A percentile compares a stretch with the other conserved stretches of the same genome.
phyloP scores from a whole-genome alignment of 192 early-diverging fungal genomes.

The Radiomyces spectabilis region DNA sequence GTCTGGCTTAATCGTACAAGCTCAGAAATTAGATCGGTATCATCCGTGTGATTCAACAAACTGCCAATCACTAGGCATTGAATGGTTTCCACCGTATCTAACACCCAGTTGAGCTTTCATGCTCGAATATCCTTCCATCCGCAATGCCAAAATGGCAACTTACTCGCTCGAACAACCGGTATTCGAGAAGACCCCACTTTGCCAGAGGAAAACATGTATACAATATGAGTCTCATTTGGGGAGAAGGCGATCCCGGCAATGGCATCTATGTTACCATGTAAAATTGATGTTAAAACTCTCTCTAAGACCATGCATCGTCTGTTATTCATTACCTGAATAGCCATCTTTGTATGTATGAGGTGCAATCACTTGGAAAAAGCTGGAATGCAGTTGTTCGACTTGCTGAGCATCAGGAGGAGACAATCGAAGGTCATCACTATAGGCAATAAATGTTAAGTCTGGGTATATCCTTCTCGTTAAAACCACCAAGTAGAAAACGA shows the following conservation, averaged over 20 bases:
- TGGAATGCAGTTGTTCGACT: not conserved
- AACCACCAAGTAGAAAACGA: no score
- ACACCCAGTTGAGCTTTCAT: no score
- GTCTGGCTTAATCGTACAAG: constrained; percentile 6
- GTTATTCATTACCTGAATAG: not conserved
- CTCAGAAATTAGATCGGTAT: constrained; percentile 21
- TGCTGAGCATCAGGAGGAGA: no score
- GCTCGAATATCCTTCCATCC: no score
- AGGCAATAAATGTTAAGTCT: no score
- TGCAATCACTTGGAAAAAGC: constrained; percentile 12
- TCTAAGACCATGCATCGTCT: not conserved
- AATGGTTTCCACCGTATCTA: constrained; percentile 1
- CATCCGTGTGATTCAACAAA: constrained; percentile 16
- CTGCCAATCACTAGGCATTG: constrained; percentile 4
- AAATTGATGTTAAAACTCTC: no score
- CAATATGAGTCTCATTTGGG: constrained; percentile 21
- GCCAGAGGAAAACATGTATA: constrained; percentile 16
- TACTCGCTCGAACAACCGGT: no score
- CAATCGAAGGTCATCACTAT: no score
- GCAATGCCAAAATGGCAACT: no score
- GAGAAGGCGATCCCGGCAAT: constrained; percentile 14
- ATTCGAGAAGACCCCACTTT: constrained; percentile 15
- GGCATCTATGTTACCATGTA: constrained; percentile 11
- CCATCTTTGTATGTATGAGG: constrained; percentile 5
- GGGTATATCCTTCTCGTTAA: no score